Evolutionary conservation across 2,329 filamentous ascomycete species (phyloP).

Genomic region (Thyridium curvatum): DNA sequence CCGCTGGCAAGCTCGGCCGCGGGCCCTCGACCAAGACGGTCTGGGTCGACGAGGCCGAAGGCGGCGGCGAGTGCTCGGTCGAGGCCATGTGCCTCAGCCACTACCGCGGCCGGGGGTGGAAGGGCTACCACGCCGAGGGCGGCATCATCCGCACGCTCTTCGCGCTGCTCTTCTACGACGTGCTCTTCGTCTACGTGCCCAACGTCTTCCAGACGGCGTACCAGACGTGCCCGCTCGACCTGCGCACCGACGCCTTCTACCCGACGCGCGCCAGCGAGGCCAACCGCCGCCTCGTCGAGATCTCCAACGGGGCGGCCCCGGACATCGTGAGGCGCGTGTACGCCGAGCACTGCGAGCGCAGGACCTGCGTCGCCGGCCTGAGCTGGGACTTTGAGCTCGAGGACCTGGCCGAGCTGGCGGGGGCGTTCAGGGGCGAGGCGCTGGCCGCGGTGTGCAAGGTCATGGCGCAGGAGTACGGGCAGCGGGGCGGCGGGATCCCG

Average conservation of each 20-base stretch:
- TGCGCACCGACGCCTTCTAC: conserved; percentile 92
- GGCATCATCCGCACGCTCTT: conserved; percentile 89
- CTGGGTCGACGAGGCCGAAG: conserved; percentile 76
- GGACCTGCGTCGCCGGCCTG: conserved; percentile 84
- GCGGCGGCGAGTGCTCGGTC: conserved; percentile 71
- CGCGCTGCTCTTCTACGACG: conserved; percentile 86
- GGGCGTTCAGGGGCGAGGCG: conserved; percentile 73
- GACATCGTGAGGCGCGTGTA: conserved; percentile 63
- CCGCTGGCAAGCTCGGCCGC: conserved; percentile 23
- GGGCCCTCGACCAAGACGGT: conserved; percentile 63
- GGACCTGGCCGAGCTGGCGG: conserved; percentile 73
- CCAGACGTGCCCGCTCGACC: conserved; percentile 87
- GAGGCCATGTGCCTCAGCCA: conserved; percentile 90
- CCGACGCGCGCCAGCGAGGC: conserved; percentile 81
- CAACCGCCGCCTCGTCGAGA: conserved; percentile 77
- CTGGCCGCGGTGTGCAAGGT: conserved; percentile 85
- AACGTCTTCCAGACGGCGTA: conserved; percentile 97
- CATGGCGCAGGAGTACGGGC: conserved; percentile 89
- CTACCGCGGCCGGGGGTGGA: conserved; percentile 81
- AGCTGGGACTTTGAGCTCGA: conserved; percentile 81
- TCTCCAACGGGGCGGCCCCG: conserved; percentile 74
- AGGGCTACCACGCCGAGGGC: conserved; percentile 90
- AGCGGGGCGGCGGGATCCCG: conserved; percentile 80
- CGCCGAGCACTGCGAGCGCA: conserved; percentile 57
- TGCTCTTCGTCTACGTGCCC: conserved; percentile 86